phyloP scores from a whole-genome alignment of 768 basidiomycete species.

The Lentinula aciculospora region DNA sequence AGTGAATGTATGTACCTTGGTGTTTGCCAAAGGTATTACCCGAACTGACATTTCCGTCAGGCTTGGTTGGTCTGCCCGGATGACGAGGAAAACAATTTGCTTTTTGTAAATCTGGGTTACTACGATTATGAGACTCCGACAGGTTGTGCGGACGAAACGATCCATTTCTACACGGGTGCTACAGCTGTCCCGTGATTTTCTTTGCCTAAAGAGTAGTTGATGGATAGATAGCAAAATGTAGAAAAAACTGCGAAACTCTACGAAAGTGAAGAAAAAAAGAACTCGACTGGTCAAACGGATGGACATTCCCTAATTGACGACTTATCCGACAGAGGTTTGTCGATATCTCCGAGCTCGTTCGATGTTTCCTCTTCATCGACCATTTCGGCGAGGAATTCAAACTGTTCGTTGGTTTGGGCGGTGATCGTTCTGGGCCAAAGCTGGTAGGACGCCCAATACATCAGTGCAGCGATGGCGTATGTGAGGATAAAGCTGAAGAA shows the following conservation, averaged over 20 bases:
- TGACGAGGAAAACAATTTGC: slow-evolving; percentile 19
- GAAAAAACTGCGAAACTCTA: neutral
- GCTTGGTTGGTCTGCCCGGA: slow-evolving; percentile 55
- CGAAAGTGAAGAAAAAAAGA: too few species aligned
- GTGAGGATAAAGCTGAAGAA: slow-evolving; percentile 8
- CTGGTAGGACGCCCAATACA: slow-evolving; percentile 6
- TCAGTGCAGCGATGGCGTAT: slow-evolving; percentile 6
- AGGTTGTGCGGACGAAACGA: slow-evolving; percentile 46
- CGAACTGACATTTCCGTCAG: neutral
- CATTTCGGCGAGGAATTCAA: slow-evolving; percentile 4
- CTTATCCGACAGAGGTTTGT: neutral
- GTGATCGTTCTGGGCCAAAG: slow-evolving; percentile 1
- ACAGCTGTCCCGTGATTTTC: neutral
- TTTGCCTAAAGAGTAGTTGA: neutral
- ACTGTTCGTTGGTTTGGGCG: neutral
- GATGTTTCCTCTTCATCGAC: slow-evolving; percentile 5
- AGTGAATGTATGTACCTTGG: slow-evolving; percentile 34
- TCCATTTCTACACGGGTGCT: slow-evolving; percentile 6
- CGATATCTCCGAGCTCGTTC: neutral
- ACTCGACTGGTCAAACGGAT: neutral
- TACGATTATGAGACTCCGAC: slow-evolving; percentile 38
- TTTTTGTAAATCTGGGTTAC: neutral
- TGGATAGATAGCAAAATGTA: neutral
- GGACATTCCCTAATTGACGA: neutral
- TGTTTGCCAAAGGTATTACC: neutral